Evolutionary conservation across 352 stramenopile genomes (phyloP).

Genomic region (Globisporangium okanoganense): DNA sequence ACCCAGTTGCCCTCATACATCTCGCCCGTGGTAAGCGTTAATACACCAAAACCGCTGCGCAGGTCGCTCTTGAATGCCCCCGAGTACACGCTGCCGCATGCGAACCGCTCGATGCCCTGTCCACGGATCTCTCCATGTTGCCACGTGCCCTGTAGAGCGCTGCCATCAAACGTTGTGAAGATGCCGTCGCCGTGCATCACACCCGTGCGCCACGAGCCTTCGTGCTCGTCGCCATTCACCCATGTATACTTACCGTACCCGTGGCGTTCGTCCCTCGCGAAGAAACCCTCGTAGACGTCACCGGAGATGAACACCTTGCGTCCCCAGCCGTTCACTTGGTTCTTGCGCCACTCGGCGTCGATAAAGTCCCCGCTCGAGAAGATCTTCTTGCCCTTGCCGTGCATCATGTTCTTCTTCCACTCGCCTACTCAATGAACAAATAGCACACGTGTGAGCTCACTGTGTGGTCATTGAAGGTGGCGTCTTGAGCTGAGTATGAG

Average conservation of each 20-base stretch:
- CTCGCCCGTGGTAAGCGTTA: constrained; percentile 55
- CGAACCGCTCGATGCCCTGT: constrained; percentile 43
- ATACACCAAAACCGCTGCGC: constrained; percentile 49
- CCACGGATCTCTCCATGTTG: constrained; percentile 35
- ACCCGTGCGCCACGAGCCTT: constrained; percentile 51
- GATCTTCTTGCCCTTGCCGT: constrained; percentile 68
- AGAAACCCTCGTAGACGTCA: constrained; percentile 68
- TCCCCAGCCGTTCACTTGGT: constrained; percentile 55
- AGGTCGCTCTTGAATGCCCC: constrained; percentile 43
- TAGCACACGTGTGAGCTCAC: constrained; percentile 5
- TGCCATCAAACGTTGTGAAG: constrained; percentile 30
- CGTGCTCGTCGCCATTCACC: constrained; percentile 61
- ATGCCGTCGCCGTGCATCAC: constrained; percentile 67
- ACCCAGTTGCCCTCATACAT: constrained; percentile 69
- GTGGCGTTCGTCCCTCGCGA: constrained; percentile 51
- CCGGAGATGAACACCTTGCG: constrained; percentile 62
- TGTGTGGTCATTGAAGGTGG: neutral
- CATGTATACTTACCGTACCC: constrained; percentile 71
- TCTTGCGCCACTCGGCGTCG: constrained; percentile 58
- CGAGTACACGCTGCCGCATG: constrained; percentile 54
- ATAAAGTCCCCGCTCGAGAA: constrained; percentile 59
- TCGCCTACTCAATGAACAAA: constrained; percentile 28
- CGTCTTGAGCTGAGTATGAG: neutral
- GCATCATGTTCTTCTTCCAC: constrained; percentile 78
- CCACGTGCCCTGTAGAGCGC: constrained; percentile 49